A percentile compares a stretch with the other conserved stretches of the same genome.
Evolutionary conservation across 495 filamentous ascomycete genomes (phyloP).

Genomic region (Daldinia childiae): DNA sequence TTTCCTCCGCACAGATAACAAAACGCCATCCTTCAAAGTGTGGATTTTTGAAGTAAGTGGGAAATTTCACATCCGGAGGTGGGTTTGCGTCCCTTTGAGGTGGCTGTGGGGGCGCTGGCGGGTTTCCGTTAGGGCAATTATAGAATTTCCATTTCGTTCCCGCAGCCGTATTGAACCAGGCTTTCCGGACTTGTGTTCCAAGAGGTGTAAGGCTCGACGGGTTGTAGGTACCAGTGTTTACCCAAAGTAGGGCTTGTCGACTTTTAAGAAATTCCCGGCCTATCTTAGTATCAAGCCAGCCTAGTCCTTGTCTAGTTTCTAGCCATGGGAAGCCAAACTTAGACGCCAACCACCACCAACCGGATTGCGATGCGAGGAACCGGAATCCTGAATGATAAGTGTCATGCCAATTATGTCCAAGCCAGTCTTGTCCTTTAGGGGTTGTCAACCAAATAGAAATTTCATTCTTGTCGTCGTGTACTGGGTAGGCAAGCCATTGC

Average conservation of each 20-base stretch:
- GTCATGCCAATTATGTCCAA: neutral
- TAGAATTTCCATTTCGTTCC: conserved; percentile 9
- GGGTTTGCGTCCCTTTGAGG: neutral
- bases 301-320: conserved; percentile 12
- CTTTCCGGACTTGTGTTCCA: conserved; percentile 13
- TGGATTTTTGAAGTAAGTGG: conserved; percentile 5
- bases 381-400: neutral
- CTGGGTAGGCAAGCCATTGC: neutral
- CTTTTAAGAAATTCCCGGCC: conserved; percentile 11
- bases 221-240: conserved; percentile 8
- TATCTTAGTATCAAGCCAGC: conserved; percentile 10
- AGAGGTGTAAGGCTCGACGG: neutral
- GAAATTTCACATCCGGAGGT: neutral
- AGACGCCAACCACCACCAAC: conserved; percentile 30
- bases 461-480: conserved; percentile 6
- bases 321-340: conserved; percentile 19
- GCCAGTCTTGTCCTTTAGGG: conserved; percentile 18
- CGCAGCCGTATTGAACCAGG: conserved; percentile 4
- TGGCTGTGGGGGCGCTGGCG: conserved; percentile 7
- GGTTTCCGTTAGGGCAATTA: conserved; percentile 13
- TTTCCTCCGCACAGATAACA: conserved; percentile 9
- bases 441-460: conserved; percentile 18
- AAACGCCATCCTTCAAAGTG: conserved; percentile 26
- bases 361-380: conserved; percentile 15
- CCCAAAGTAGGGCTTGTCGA: conserved; percentile 21